Base-by-base conservation (phyloP, 768 basidiomycete genomes). In the Leccinum imitatum region DNA sequence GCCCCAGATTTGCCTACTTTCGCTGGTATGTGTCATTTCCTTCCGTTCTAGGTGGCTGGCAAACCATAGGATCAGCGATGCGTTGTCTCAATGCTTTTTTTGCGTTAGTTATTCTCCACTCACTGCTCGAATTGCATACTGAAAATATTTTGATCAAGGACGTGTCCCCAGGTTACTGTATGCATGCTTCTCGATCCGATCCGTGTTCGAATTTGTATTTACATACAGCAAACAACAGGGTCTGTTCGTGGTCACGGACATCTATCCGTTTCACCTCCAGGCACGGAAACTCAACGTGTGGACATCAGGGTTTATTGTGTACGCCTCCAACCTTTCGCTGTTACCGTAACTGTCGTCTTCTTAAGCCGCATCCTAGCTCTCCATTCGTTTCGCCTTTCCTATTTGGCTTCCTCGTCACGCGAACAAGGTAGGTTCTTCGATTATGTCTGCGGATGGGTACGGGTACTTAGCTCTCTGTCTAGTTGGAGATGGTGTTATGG, bases 221-320 rank as follows among this genome's bases (percentile, higher is more conserved):
- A 35, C 14, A 14, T n/a, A 9, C 31, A 31, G 31, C 0, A 10
- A 31, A 4, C 31, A 51, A 53, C 37, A 79, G 78, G 80, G 80
- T 33, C 65, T 81, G 0, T 81, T 76, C 62, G 68, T 80, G 35
- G 75, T 83, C 61, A 79, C 78, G 39, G 82, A 82, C 57, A 73
- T 84, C 37, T 84, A 74, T 64, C 82, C 82, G 4, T 84, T 84
- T 69, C 82, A 84, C 58, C 73, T 80, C 9, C 82, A 83, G 60
- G 81, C 81, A 3, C 73, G 79, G 19, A 82, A 80, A 72, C 71
- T 82, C 21, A 82, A 81, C 58, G 55, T 81, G 25, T 84, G 82
- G 84, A 82, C 83, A 0, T 75, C 80, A 59, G 83, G 82, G 1
- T 82, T 83, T 67, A 73, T 84, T 54, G 63, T 72, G 72, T 13